Conservation (phyloP, 1,284 basidiomycete genomes). For the Pseudomicrostroma phylloplanum region DNA sequence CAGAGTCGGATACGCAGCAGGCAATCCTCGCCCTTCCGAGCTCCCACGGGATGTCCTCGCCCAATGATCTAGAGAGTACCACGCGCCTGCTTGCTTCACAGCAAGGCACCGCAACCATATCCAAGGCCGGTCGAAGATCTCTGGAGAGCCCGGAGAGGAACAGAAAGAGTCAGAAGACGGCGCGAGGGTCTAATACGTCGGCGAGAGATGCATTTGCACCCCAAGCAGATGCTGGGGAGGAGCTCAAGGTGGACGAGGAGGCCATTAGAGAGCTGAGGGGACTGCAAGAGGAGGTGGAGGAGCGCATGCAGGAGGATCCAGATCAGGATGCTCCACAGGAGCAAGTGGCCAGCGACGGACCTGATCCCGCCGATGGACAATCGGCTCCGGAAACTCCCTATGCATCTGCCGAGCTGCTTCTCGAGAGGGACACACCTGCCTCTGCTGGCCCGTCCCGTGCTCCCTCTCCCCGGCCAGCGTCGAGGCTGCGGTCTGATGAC, state of each 20-base stretch:
- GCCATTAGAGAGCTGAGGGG: neutral
- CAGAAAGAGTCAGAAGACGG: neutral
- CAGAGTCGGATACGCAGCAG: no score
- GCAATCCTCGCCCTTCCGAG: no score
- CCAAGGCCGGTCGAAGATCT: neutral
- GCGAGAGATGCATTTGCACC: neutral
- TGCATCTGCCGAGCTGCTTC: neutral
- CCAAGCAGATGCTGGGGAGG: neutral
- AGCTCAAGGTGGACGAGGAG: constrained; percentile 10
- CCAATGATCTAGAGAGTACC: neutral
- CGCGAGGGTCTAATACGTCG: neutral
- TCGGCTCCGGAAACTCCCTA: neutral
- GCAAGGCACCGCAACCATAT: neutral
- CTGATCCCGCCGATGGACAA: neutral
- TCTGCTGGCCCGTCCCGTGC: neutral
- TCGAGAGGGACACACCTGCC: neutral
- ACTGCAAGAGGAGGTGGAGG: constrained; percentile 12
- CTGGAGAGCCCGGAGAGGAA: neutral
- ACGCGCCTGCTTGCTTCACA: neutral
- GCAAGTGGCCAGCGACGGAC: neutral
- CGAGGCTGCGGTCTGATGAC: neutral
- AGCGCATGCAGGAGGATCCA: constrained; percentile 17
- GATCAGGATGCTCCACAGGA: constrained; percentile 16
- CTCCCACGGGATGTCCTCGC: neutral
- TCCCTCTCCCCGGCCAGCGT: neutral